These are phyloP conservation scores for Cercophora sp. DNA, from an alignment of 495 filamentous ascomycete genomes.

Conservation along the genomic window DNA sequence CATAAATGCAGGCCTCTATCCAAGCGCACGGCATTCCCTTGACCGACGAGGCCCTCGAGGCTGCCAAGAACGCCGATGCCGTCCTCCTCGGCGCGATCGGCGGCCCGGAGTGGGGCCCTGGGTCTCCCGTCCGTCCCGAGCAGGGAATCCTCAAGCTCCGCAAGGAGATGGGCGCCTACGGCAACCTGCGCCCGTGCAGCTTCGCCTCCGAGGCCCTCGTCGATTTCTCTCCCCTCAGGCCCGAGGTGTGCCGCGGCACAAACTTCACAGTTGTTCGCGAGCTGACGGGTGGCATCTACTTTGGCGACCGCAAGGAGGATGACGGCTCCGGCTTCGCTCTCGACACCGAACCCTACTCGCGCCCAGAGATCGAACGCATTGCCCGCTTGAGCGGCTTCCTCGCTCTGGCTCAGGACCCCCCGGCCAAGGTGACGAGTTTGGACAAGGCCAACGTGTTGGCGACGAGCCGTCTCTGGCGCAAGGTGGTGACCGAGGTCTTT, in stretches of 20 bases:
- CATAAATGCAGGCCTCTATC: conserved; percentile 68
- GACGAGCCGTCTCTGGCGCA: conserved; percentile 84
- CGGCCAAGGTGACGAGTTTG: conserved; percentile 77
- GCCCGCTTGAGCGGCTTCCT: conserved; percentile 78
- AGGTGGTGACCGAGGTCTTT: conserved; percentile 77
- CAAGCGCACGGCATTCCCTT: conserved; percentile 73
- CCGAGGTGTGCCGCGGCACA: conserved; percentile 76
- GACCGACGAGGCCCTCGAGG: conserved; percentile 77
- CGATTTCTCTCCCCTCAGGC: conserved; percentile 83
- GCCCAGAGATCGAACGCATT: conserved; percentile 85
- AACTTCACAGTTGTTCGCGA: conserved; percentile 96
- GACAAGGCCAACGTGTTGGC: conserved; percentile 98
- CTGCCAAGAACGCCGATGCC: conserved; percentile 86
- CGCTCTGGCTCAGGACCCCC: conserved; percentile 74
- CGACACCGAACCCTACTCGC: conserved; percentile 89
- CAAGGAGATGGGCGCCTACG: conserved; percentile 91
- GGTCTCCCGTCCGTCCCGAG: conserved; percentile 82
- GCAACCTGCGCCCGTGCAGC: conserved; percentile 96
- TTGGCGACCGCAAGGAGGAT: conserved; percentile 86
- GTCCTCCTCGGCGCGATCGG: conserved; percentile 93
- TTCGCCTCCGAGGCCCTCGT: conserved; percentile 89
- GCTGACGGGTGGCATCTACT: conserved; percentile 94
- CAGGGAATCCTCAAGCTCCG: conserved; percentile 91
- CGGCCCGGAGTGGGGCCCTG: conserved; percentile 91
- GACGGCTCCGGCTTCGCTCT: conserved; percentile 73